A percentile compares a stretch with the other conserved stretches of the same genome.
Evolutionary conservation across 2,329 filamentous ascomycete species (phyloP).

Genomic region (Fusarium siculi): DNA sequence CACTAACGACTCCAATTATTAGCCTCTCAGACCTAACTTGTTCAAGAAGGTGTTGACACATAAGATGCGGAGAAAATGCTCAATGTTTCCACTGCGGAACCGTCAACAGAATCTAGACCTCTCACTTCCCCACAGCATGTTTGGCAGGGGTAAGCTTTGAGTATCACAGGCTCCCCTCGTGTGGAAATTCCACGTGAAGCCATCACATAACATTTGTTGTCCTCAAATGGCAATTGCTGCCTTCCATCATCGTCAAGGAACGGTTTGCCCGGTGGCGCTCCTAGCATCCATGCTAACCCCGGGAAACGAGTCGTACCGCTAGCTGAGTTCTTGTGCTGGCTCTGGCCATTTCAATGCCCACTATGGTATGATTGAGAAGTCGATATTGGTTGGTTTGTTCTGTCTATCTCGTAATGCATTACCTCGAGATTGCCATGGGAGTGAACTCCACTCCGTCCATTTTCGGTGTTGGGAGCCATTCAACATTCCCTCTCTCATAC

Average conservation of each 20-base stretch:
- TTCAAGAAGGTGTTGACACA: conserved; percentile 33
- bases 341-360: conserved; percentile 17
- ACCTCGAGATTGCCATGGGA: conserved; percentile 39
- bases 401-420: conserved; percentile 6
- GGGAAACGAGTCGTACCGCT: conserved; percentile 18
- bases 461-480: conserved; percentile 51
- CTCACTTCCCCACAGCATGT: conserved; percentile 7
- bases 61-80: conserved; percentile 28
- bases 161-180: not conserved
- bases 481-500: conserved; percentile 58
- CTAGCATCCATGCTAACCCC: conserved; percentile 22
- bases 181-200: conserved; percentile 15
- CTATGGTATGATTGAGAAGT: conserved; percentile 15
- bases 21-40: conserved; percentile 21
- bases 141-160: not conserved
- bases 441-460: conserved; percentile 57
- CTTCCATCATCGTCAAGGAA: not conserved
- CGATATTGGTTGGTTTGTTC: conserved; percentile 11
- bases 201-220: conserved; percentile 14
- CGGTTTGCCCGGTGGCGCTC: conserved; percentile 25
- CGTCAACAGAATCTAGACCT: conserved; percentile 33
- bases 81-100: conserved; percentile 32
- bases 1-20: conserved; percentile 36
- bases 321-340: conserved; percentile 21
- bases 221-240: not conserved